Evolutionary conservation across 2,329 filamentous ascomycete genomes (phyloP), one percentile per base, ranked within the genome.

Genomic region (Penicillium janthinellum): DNA sequence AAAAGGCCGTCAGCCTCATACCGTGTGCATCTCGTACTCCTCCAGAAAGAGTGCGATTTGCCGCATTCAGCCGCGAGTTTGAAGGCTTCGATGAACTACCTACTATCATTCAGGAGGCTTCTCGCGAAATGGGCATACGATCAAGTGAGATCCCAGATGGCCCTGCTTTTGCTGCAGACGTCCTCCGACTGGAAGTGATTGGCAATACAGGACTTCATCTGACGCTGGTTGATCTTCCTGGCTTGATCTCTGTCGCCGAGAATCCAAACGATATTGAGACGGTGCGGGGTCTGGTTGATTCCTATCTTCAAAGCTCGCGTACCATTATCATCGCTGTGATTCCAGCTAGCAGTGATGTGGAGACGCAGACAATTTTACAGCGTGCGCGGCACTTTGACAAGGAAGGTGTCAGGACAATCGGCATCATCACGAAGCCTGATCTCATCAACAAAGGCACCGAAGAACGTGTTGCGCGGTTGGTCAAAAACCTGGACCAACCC

Each of bases 171-270:
- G 1, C 83, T 76, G n/a, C 80, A 76, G 71, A 83, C 79, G 82
- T 86, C 37, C 78, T 87, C 7, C 80, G 85, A 1, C 78, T 87
- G 1, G 85, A 87, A 65, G 81, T 86, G 68, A 78, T 78, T 25
- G 85, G 85, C 0, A 82, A 0, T 79, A 84, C 25, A 79, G 51
- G 55, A 4, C 55, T 61, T 3, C 59, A 61, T n/a, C 22, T 52
- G 34, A 88, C 84, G 0, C 75, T 88, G 0, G 84, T 88, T 20
- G 85, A 88, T 71, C 75, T 88, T 28, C 86, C 85, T 0, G 85
- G 86, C 2, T 73, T 88, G 6, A 83, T 87, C 20, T 80, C 61
- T 1, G 65, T 81, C 22, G 81, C 84, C 12, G 81, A 82, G 61
- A 83, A 82, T 64, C 78, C 82, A 25, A 77, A 83, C 56, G 84